These are phyloP conservation scores for Artomyces pyxidatus DNA, from an alignment of 768 basidiomycete species.

Conservation along the genomic window DNA sequence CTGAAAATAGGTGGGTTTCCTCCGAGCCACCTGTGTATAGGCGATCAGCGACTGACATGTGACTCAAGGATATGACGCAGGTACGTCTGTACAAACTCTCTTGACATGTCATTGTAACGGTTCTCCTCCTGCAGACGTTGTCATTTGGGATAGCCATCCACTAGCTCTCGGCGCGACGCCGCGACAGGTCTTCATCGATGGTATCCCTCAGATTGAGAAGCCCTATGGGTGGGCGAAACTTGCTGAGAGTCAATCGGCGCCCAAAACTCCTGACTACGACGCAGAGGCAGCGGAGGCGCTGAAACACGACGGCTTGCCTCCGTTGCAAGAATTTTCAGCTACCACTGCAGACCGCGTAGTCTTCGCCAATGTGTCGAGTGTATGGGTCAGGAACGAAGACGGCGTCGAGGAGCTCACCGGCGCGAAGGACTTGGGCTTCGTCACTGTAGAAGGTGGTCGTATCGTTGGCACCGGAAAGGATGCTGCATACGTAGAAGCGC, in stretches of 20 bases:
- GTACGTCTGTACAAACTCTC: background rate
- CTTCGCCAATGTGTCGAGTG: constrained; percentile 43
- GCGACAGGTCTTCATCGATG: constrained; percentile 79
- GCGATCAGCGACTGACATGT: background rate
- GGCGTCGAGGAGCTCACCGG: constrained; percentile 18
- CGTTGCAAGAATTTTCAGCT: constrained; percentile 36
- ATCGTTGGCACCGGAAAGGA: constrained; percentile 18
- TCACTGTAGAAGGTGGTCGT: background rate
- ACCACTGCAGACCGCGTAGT: constrained; percentile 30
- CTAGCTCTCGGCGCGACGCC: constrained; percentile 72
- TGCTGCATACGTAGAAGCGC: constrained; percentile 45
- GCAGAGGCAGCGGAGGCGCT: constrained; percentile 49
- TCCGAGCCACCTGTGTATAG: background rate
- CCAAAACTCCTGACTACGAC: constrained; percentile 47
- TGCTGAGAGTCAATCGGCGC: constrained; percentile 36
- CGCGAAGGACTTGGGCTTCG: background rate
- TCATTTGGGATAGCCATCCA: constrained; percentile 74
- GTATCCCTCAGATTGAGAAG: constrained; percentile 56
- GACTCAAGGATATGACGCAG: background rate
- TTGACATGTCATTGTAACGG: background rate
- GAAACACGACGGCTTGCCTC: constrained; percentile 57
- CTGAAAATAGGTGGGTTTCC: constrained; percentile 44
- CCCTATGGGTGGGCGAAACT: constrained; percentile 31
- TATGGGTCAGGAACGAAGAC: constrained; percentile 19
- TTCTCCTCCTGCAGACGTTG: constrained; percentile 41